Conservation (phyloP, 257 asterid genomes). For the Solanum etuberosum region DNA sequence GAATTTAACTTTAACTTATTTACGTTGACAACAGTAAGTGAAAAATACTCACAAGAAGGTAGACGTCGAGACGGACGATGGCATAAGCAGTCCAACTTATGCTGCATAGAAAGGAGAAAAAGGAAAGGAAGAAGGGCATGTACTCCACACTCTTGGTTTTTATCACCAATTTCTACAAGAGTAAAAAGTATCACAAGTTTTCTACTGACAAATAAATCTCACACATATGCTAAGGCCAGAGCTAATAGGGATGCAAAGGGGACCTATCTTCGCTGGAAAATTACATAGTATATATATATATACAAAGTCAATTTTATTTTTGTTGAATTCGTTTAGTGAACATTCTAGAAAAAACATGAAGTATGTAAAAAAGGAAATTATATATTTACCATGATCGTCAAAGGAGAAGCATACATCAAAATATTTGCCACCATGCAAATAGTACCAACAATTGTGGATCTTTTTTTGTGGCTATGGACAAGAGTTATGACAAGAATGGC, state of each 20-base stretch:
- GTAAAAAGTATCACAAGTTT: neutral
- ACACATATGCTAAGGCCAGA: neutral
- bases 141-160: slow-evolving; percentile 65
- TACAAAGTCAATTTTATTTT: neutral
- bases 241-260: neutral
- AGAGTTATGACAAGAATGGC: slow-evolving; percentile 27
- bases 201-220: neutral
- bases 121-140: slow-evolving; percentile 70
- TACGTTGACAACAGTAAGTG: neutral
- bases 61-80: slow-evolving; percentile 53
- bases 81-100: slow-evolving; percentile 66
- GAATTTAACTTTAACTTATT: neutral
- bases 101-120: slow-evolving; percentile 66
- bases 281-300: neutral
- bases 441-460: slow-evolving; percentile 34
- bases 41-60: slow-evolving; percentile 38
- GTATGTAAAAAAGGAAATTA: neutral
- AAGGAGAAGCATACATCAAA: slow-evolving; percentile 72
- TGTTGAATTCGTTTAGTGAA: too few species aligned
- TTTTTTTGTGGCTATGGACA: slow-evolving; percentile 4
- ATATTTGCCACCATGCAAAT: slow-evolving; percentile 61
- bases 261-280: neutral
- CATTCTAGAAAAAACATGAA: neutral
- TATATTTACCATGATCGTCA: slow-evolving; percentile 54
- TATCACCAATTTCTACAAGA: slow-evolving; percentile 60